These are phyloP conservation scores for Lentinus brumalis DNA, from an alignment of 768 basidiomycete species.

Conservation along the genomic window DNA sequence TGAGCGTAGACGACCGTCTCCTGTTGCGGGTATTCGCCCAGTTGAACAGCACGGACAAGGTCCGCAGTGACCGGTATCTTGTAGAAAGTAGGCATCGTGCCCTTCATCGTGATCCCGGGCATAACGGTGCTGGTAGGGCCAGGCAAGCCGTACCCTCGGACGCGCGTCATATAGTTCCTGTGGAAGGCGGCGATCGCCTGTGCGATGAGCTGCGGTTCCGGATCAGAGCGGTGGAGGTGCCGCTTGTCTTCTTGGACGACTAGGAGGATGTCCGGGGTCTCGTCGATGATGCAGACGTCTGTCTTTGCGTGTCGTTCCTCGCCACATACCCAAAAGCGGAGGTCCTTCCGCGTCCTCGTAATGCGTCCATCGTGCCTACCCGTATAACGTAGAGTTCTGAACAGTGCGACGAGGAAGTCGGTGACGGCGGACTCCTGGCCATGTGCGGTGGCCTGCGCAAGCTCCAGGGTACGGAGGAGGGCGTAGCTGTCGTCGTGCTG, in stretches of 20 bases:
- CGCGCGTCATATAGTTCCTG: constrained; percentile 16
- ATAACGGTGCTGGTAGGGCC: constrained; percentile 13
- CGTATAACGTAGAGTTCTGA: constrained; percentile 11
- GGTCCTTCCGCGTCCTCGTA: constrained; percentile 9
- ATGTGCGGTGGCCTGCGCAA: constrained; percentile 11
- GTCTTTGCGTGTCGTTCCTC: constrained; percentile 11
- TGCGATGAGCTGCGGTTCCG: constrained; percentile 16
- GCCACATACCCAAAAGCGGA: constrained; percentile 12
- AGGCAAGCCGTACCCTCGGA: neutral
- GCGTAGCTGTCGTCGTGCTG: constrained; percentile 4
- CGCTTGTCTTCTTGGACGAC: constrained; percentile 25
- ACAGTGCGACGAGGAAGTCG: constrained; percentile 18
- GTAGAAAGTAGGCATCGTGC: constrained; percentile 29
- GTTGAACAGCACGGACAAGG: constrained; percentile 16
- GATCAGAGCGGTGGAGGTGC: constrained; percentile 4
- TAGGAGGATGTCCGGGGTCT: constrained; percentile 6
- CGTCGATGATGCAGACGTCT: constrained; percentile 19
- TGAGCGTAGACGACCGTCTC: constrained; percentile 20
- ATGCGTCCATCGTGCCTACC: neutral
- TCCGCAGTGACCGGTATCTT: constrained; percentile 25
- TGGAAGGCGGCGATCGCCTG: constrained; percentile 14
- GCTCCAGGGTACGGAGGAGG: constrained; percentile 17
- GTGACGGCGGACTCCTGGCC: constrained; percentile 18
- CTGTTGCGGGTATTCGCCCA: constrained; percentile 18
- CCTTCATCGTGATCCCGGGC: constrained; percentile 26